Percentiles rank a stretch among this genome's conserved stretches.
Conservation (phyloP, 148 eudicot species). For the Gaultheria prostrata region DNA sequence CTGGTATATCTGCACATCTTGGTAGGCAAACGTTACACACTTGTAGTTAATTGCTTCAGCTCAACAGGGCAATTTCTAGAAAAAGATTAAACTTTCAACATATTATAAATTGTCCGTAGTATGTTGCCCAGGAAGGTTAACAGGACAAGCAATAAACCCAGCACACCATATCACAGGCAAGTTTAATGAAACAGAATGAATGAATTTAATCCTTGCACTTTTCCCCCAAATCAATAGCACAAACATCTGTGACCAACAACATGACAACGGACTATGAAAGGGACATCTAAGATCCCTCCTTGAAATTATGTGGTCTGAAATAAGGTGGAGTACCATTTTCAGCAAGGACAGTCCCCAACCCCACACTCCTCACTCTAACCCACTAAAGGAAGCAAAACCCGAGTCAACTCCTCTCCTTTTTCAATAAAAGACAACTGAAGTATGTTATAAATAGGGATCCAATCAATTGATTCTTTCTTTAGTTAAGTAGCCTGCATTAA, state of each 20-base stretch:
- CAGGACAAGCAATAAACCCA: not conserved
- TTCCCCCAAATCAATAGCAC: not conserved
- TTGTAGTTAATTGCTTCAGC: conserved; percentile 89
- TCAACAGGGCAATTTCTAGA: conserved; percentile 82
- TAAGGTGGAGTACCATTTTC: not conserved
- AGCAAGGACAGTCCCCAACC: not conserved
- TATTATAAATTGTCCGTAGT: not conserved
- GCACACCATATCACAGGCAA: not conserved
- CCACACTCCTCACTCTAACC: not conserved
- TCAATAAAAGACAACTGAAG: not conserved
- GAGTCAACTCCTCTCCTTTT: not conserved
- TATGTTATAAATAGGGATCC: not conserved
- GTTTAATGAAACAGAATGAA: not conserved
- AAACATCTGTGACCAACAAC: not conserved
- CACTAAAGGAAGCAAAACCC: not conserved
- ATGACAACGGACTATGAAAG: not conserved
- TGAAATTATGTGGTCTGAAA: not conserved
- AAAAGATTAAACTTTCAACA: conserved; percentile 14
- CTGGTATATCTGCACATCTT: conserved; percentile 90
- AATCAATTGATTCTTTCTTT: not conserved
- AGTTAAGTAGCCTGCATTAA: not conserved
- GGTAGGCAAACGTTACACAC: conserved; percentile 90
- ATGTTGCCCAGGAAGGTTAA: not conserved
- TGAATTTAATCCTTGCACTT: not conserved
- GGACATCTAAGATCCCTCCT: not conserved